Conservation (phyloP, 441 rosid species). For the Eutrema salsugineum region DNA sequence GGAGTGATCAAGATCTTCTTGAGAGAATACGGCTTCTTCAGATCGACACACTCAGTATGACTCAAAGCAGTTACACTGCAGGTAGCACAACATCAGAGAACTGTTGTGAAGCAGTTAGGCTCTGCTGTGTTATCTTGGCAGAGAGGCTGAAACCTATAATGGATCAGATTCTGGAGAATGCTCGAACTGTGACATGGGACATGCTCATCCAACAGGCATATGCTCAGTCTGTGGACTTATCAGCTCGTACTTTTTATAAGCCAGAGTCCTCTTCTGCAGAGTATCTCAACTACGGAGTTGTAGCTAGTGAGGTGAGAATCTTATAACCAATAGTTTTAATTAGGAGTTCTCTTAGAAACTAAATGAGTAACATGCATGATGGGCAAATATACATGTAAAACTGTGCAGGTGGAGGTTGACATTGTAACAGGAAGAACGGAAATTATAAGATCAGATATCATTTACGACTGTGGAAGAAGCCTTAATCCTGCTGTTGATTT, state of each 20-base stretch:
- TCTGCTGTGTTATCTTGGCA: constrained; percentile 61
- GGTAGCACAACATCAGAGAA: constrained; percentile 90
- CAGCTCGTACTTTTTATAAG: constrained; percentile 44
- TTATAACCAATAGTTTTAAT: constrained; percentile 10
- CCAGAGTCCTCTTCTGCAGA: constrained; percentile 44
- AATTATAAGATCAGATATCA: constrained; percentile 65
- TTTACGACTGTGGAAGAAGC: constrained; percentile 89
- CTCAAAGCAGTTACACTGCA: constrained; percentile 69
- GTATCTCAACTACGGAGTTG: constrained; percentile 84
- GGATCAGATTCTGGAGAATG: constrained; percentile 39
- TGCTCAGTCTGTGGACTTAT: constrained; percentile 48
- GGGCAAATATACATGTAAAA: not conserved
- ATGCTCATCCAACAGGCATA: constrained; percentile 66
- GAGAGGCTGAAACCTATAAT: constrained; percentile 55
- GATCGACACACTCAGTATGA: constrained; percentile 63
- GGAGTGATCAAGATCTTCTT: constrained; percentile 42
- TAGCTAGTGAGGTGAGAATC: constrained; percentile 81
- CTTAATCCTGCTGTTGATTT: constrained; percentile 93
- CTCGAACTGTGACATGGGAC: constrained; percentile 58
- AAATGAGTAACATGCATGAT: constrained; percentile 16
- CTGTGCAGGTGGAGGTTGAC: constrained; percentile 72
- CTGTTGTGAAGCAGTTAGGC: constrained; percentile 71
- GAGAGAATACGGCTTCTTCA: constrained; percentile 70
- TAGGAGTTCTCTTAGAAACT: constrained; percentile 45
- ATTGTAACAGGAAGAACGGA: constrained; percentile 75